These are phyloP conservation scores for Diplodia corticola DNA, from an alignment of 2,329 filamentous ascomycete genomes.

Conservation along the genomic window DNA sequence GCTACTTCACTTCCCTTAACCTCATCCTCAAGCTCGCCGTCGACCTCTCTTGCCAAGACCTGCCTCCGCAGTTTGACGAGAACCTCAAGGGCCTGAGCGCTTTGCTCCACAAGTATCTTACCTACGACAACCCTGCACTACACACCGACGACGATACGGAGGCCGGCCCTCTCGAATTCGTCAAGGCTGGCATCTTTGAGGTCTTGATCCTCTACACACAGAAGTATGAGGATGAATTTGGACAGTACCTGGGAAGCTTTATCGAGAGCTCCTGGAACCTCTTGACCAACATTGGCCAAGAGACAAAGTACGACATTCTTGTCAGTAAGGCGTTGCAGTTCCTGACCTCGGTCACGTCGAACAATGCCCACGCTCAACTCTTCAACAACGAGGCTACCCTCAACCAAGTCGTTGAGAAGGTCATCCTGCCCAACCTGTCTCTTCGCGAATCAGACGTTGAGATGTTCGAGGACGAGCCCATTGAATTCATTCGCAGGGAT, in stretches of 20 bases:
- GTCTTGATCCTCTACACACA: conserved; percentile 84
- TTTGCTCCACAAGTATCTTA: conserved; percentile 88
- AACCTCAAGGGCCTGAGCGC: conserved; percentile 74
- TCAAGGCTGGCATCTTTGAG: conserved; percentile 93
- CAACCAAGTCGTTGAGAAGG: conserved; percentile 89
- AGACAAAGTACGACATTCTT: conserved; percentile 91
- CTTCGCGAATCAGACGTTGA: conserved; percentile 92
- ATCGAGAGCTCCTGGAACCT: conserved; percentile 89
- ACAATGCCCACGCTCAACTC: conserved; percentile 72
- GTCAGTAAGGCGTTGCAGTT: conserved; percentile 96
- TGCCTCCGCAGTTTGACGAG: conserved; percentile 92
- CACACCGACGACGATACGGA: conserved; percentile 88
- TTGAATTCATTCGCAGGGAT: conserved; percentile 94
- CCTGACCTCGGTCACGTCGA: conserved; percentile 82
- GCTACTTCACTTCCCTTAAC: conserved; percentile 82
- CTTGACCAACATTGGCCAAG: conserved; percentile 78
- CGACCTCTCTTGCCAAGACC: conserved; percentile 95
- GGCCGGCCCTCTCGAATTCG: conserved; percentile 77
- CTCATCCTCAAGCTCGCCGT: conserved; percentile 90
- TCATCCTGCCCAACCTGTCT: conserved; percentile 89
- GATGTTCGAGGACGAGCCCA: conserved; percentile 96
- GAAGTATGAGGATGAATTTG: conserved; percentile 95
- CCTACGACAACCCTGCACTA: conserved; percentile 81
- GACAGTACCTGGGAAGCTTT: conserved; percentile 75
- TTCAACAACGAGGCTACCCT: conserved; percentile 84